Base-by-base conservation (phyloP, 2,329 filamentous ascomycete genomes). In the Juglanconis juglandina region DNA sequence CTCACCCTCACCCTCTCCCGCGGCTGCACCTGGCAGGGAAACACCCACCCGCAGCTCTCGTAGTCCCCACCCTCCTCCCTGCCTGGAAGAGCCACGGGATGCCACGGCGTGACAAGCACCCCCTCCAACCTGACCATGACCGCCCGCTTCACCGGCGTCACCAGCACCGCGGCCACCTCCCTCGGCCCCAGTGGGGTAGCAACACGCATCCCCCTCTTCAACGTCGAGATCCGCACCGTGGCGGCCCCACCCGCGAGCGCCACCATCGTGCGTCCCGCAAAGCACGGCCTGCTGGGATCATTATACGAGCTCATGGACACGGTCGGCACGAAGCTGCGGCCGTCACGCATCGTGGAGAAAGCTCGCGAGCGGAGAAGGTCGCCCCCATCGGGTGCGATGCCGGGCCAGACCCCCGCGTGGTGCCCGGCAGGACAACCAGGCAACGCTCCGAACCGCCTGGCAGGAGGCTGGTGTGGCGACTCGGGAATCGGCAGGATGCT, bases 91-190 rank as follows among this genome's bases (percentile, higher is more conserved):
- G 72, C 76, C 3, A 88, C 70, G 1, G 85, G 85, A 67, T 88
- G 86, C 82, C 83, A 87, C 0, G 81, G 79, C 32, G 85, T 87
- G 34, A 87, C 78, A 6, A 81, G 68, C 7, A 87, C 61, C 1
- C 63, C 66, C 1, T 76, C 76, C 0, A 86, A 68, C 0, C 73
- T 73, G 61, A 79, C 82, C 67, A 87, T 74, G 1, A 67, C 60
- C 41, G 71, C 71, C 46, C 69, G 60, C 2, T 62, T 58, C 0
- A 85, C 77, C 0, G 70, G 68, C 5, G 82, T 86, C 66, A 76
- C 78, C 34, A 88, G 69, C 6, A 88, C 76, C 6, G 77, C 76
- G 0, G 68, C 75, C 5, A 88, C 81, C 30, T 72, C 70, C 4
- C 82, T 75, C 0, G 75, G 65, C 0, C 85, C 85, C 0, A 66